Conservation (phyloP, 2,329 filamentous ascomycete species). For the Alternaria infectoria region DNA sequence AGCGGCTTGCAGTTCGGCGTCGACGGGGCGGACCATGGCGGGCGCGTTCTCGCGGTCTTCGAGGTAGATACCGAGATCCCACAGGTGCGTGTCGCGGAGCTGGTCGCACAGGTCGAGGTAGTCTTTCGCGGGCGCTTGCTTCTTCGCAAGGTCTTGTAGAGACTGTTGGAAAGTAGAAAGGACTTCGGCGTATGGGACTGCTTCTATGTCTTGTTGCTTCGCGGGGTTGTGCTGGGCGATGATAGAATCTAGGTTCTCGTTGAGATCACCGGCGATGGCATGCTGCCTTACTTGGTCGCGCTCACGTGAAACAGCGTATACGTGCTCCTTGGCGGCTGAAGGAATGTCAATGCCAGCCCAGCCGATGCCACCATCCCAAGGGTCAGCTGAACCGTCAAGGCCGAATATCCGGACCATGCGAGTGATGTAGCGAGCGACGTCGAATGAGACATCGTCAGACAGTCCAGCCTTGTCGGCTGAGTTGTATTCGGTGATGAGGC, state of each 20-base stretch:
- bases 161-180: slow-evolving; percentile 65
- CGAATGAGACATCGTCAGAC: slow-evolving; percentile 56
- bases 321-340: slow-evolving; percentile 62
- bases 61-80: slow-evolving; percentile 83
- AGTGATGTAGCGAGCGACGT: slow-evolving; percentile 78
- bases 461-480: slow-evolving; percentile 50
- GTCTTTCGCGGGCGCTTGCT: slow-evolving; percentile 67
- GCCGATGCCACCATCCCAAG: slow-evolving; percentile 58
- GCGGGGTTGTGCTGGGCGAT: slow-evolving; percentile 42
- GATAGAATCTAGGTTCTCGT: slow-evolving; percentile 45
- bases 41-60: slow-evolving; percentile 77
- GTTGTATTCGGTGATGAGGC: slow-evolving; percentile 81
- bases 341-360: slow-evolving; percentile 72
- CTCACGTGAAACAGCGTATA: slow-evolving; percentile 65
- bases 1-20: slow-evolving; percentile 60
- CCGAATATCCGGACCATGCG: slow-evolving; percentile 85
- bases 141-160: slow-evolving; percentile 60
- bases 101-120: slow-evolving; percentile 74
- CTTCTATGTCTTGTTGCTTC: slow-evolving; percentile 35
- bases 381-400: slow-evolving; percentile 65
- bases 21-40: slow-evolving; percentile 76
- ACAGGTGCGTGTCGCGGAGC: slow-evolving; percentile 81
- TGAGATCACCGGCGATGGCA: slow-evolving; percentile 56
- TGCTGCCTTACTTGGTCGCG: slow-evolving; percentile 64
- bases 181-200: slow-evolving; percentile 56